Percentiles rank a stretch among this genome's conserved stretches.
These are phyloP conservation scores for Lenwebbia sp. DNA, from an alignment of 345 rosid genomes.

Conservation along the genomic window DNA sequence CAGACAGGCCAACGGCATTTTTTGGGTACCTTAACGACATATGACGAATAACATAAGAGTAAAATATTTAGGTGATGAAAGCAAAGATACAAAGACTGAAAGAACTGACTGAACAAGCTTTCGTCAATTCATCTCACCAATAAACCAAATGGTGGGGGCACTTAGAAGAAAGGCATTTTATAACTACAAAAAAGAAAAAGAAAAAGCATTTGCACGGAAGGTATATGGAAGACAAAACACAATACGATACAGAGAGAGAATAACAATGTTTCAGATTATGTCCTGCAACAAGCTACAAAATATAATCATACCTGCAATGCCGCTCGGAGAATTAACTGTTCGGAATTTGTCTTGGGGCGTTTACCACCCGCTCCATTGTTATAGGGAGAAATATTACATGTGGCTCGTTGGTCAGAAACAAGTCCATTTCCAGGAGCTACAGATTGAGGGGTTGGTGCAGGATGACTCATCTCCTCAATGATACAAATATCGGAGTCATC, in stretches of 20 bases:
- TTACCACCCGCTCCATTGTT: constrained; percentile 25
- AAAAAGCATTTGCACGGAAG: neutral
- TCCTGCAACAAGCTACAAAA: neutral
- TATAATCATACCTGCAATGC: constrained; percentile 67
- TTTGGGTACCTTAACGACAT: neutral
- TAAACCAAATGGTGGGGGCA: neutral
- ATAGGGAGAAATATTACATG: constrained; percentile 13
- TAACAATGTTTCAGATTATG: neutral
- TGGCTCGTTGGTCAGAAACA: neutral
- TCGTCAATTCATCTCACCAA: neutral
- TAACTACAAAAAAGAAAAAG: neutral
- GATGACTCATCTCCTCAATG: constrained; percentile 63
- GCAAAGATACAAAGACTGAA: neutral
- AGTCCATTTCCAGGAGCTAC: constrained; percentile 9
- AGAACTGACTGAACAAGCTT: neutral
- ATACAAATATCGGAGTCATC: constrained; percentile 72
- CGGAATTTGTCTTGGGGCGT: constrained; percentile 36
- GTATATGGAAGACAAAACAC: neutral
- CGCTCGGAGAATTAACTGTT: constrained; percentile 42
- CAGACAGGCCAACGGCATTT: neutral
- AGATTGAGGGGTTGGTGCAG: constrained; percentile 26
- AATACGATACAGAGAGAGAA: neutral
- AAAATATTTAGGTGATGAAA: neutral
- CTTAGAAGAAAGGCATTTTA: neutral
- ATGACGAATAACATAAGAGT: neutral